Percentiles rank a stretch among this genome's conserved stretches.
Conservation (phyloP, 441 rosid species). For the Bocquillonia castaneifolia region DNA sequence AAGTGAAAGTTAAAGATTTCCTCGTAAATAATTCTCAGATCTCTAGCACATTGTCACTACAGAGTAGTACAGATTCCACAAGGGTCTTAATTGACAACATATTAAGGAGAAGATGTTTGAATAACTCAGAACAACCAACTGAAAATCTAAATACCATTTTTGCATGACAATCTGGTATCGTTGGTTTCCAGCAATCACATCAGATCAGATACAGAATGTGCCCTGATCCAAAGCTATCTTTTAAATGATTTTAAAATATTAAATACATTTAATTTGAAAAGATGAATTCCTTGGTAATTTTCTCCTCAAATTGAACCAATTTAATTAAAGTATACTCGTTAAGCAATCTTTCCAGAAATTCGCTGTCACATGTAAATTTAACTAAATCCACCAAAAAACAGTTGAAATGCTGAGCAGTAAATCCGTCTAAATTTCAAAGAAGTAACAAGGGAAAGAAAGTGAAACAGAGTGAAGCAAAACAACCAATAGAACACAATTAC, state of each 20-base stretch:
- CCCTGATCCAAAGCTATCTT: neutral
- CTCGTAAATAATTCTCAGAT: neutral
- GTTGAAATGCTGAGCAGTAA: too few species aligned
- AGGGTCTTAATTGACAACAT: neutral
- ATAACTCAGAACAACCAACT: neutral
- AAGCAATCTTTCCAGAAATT: neutral
- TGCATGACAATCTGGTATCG: neutral
- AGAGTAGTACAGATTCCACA: neutral
- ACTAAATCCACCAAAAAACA: too few species aligned
- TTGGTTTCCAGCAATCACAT: neutral
- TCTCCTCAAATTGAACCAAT: neutral
- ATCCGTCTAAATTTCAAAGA: too few species aligned
- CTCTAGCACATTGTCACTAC: neutral
- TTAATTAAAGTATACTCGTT: neutral
- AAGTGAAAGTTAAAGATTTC: too few species aligned
- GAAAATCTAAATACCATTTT: neutral
- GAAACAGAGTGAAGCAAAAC: neutral
- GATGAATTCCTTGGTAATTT: neutral
- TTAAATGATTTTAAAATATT: neutral
- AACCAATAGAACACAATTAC: neutral
- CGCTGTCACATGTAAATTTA: too few species aligned
- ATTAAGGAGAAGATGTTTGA: neutral
- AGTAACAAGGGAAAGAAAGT: neutral
- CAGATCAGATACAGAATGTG: neutral
- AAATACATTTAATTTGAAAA: neutral